Conservation (phyloP, 2,329 filamentous ascomycete genomes). For the Alternaria novae-zelandiae region DNA sequence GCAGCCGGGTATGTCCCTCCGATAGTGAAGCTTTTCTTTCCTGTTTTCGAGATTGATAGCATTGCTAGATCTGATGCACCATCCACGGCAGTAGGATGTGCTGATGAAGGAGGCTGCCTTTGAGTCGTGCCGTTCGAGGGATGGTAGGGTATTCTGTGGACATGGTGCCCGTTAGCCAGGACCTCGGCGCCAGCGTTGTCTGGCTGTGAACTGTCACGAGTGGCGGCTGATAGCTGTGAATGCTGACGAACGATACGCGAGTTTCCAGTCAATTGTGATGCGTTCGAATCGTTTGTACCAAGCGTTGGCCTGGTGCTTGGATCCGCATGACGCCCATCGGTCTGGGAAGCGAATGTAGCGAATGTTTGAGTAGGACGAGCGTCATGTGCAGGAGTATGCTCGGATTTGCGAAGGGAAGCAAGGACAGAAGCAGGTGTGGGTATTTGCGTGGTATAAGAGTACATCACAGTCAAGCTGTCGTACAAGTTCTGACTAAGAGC, state of each 20-base stretch:
- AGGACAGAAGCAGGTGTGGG: slow-evolving; percentile 33
- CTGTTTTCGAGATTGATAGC: slow-evolving; percentile 21
- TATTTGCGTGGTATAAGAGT: slow-evolving; percentile 42
- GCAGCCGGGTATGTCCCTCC: slow-evolving; percentile 4
- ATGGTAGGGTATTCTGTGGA: slow-evolving; percentile 39
- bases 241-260: slow-evolving; percentile 5
- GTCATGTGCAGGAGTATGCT: not conserved
- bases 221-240: slow-evolving; percentile 13
- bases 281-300: slow-evolving; percentile 17
- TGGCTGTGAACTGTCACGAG: slow-evolving; percentile 12
- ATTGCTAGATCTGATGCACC: slow-evolving; percentile 7
- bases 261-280: slow-evolving; percentile 11
- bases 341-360: not conserved
- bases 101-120: not conserved
- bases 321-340: not conserved
- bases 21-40: slow-evolving; percentile 29
- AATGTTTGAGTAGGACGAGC: not conserved
- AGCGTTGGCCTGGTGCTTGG: not conserved
- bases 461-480: slow-evolving; percentile 45
- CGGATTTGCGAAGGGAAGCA: slow-evolving; percentile 22
- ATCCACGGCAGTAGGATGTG: slow-evolving; percentile 12
- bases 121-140: slow-evolving; percentile 13
- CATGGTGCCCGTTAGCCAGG: slow-evolving; percentile 31
- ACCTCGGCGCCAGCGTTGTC: slow-evolving; percentile 16
- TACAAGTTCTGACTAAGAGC: slow-evolving; percentile 68